Evolutionary conservation across 352 stramenopile genomes (phyloP), one percentile per base, ranked within the genome.

Genomic region (Phytophthora kernoviae): DNA sequence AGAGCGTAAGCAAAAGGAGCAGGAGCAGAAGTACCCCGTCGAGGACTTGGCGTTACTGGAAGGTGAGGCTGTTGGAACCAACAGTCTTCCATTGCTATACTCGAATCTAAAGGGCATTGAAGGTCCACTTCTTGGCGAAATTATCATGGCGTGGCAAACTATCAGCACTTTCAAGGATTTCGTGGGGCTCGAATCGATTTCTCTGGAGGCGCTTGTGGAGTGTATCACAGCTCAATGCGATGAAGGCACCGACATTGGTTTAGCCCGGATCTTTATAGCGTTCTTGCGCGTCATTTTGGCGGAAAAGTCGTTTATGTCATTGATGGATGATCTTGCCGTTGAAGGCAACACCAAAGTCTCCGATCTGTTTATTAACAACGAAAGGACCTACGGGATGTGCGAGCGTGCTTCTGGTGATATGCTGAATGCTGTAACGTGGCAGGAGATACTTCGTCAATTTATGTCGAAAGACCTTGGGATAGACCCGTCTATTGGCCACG

Each of bases 381-480:
- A 91, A 54, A 68, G 79, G 30, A 91, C 79, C 2, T 94, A 94
- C 43, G 85, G 85, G 1, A 84, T 90, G 51, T 91, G 81, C 24
- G 81, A 91, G 43, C 77, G 79, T 39, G 70, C 72, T 1, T 82
- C 85, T 54, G 65, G 73, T n/a, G 84, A 92, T 22, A 81, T 90
- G 62, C 39, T 94, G 41, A 91, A 87, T 66, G 73, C 77, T 18
- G 68, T 93, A n/a, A 93, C 83, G 3, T 94, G 86, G 86, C 86
- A 90, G 59, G 86, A 94, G 36, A 90, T 93, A 61, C 71, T 94
- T 24, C 81, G 86, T 4, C 81, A 93, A 44, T 58, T 93, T 5
- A 91, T 94, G 81, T 81, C 84, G 3, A 91, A 93, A 49, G 81
- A 91, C 60, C 62, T 93, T 8, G 81, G 75, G 8, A 87, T 91